Conservation (phyloP, 73 alveolate genomes). For the Effrenium voratum region DNA sequence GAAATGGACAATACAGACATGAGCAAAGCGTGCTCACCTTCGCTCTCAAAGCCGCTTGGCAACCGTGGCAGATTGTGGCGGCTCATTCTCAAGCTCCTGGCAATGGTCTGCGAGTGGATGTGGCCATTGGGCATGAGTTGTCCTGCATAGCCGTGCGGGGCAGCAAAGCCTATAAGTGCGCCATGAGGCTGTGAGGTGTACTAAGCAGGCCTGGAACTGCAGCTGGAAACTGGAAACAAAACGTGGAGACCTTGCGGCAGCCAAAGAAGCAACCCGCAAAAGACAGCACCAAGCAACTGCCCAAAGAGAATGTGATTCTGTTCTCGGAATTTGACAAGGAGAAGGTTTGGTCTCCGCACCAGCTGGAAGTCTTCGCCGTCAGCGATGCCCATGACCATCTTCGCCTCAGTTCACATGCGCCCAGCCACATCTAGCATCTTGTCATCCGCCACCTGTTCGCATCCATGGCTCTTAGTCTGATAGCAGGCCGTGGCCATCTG, state of each 20-base stretch:
- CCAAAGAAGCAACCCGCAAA: not conserved
- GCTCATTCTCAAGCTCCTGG: not conserved
- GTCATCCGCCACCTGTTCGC: no score
- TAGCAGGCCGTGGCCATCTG: no score
- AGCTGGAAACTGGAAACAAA: slow-evolving; percentile 71
- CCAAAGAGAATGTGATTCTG: no score
- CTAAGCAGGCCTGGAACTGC: slow-evolving; percentile 30
- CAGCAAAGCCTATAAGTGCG: not conserved
- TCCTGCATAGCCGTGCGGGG: not conserved
- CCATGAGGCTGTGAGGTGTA: not conserved
- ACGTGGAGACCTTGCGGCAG: slow-evolving; percentile 63
- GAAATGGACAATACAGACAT: no score
- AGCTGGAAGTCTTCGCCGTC: slow-evolving; percentile 60
- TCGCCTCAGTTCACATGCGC: slow-evolving; percentile 7
- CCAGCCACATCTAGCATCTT: no score
- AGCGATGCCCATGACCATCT: slow-evolving; percentile 93
- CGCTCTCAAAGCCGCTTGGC: no score
- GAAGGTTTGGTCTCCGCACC: not conserved
- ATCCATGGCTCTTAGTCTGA: no score
- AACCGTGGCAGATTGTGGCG: no score
- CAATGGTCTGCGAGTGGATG: slow-evolving; percentile 89
- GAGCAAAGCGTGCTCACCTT: no score
- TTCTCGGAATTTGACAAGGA: not conserved
- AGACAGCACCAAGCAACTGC: no score
- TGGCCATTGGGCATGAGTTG: slow-evolving; percentile 70